Conservation (phyloP, 169 alveolate species). For the Theileria equi region DNA sequence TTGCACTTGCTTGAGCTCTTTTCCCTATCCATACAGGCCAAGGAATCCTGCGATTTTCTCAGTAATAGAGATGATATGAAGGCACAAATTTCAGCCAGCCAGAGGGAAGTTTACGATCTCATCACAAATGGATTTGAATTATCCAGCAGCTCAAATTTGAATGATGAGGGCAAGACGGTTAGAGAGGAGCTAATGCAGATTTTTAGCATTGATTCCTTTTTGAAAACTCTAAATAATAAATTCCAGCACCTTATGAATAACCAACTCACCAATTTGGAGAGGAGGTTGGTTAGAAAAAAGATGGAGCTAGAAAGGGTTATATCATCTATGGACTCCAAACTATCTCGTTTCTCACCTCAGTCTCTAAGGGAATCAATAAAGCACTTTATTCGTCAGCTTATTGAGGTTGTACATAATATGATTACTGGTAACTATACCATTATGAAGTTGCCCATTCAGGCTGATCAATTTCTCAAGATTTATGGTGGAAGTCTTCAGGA, state of each 20-base stretch:
- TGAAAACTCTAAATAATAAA: conserved; percentile 75
- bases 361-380: conserved; percentile 77
- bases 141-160: conserved; percentile 26
- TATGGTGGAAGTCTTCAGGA: conserved; percentile 83
- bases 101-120: conserved; percentile 68
- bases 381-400: conserved; percentile 77
- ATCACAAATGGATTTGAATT: conserved; percentile 34
- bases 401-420: conserved; percentile 79
- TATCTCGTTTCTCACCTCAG: conserved; percentile 67
- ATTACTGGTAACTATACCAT: conserved; percentile 84
- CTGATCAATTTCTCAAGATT: conserved; percentile 75
- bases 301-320: conserved; percentile 71
- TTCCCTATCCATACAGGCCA: conserved; percentile 79
- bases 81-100: conserved; percentile 73
- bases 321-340: conserved; percentile 68
- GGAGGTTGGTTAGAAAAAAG: conserved; percentile 72
- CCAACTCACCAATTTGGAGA: conserved; percentile 76
- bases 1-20: conserved; percentile 79
- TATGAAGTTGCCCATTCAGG: conserved; percentile 76
- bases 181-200: conserved; percentile 66
- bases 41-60: conserved; percentile 75
- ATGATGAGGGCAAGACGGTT: conserved; percentile 65
- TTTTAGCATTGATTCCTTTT: conserved; percentile 73
- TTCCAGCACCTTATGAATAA: conserved; percentile 75
- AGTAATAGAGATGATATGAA: conserved; percentile 76